Percentiles rank a stretch among this genome's conserved stretches.
phyloP scores from a whole-genome alignment of 768 basidiomycete species.

The Floccularia luteovirens region DNA sequence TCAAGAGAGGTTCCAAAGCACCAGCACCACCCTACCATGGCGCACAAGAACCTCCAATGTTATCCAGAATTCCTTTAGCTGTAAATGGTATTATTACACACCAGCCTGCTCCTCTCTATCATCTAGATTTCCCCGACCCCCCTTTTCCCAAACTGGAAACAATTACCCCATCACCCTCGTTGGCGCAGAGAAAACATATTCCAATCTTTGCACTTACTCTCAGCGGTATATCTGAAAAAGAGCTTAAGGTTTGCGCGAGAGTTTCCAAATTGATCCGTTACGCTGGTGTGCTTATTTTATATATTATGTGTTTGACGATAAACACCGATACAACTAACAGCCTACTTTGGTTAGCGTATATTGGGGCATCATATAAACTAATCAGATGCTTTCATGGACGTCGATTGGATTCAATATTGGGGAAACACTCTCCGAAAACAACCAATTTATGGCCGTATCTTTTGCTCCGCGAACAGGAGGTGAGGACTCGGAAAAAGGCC shows the following conservation, averaged over 20 bases:
- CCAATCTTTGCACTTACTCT: conserved; percentile 45
- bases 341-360: conserved; percentile 46
- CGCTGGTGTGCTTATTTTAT: conserved; percentile 35
- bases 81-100: no score
- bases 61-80: no score
- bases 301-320: conserved; percentile 3
- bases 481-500: conserved; percentile 19
- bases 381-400: conserved; percentile 36
- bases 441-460: conserved; percentile 75
- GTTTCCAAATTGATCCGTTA: conserved; percentile 60
- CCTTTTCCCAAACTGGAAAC: conserved; percentile 19
- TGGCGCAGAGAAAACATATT: conserved; percentile 51
- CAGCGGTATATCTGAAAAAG: conserved; percentile 33
- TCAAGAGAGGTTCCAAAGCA: no score
- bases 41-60: no score
- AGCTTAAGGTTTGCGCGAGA: conserved; percentile 35
- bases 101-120: conserved; percentile 9
- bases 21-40: no score
- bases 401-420: conserved; percentile 32
- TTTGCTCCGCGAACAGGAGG: conserved; percentile 38
- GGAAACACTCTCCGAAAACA: conserved; percentile 32
- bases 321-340: not conserved
- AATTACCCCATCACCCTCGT: conserved; percentile 50
- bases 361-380: conserved; percentile 50
- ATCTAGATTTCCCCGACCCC: conserved; percentile 27